These are phyloP conservation scores for Sclerotinia sclerotiorum DNA, from an alignment of 2,329 filamentous ascomycete species.

Conservation along the genomic window DNA sequence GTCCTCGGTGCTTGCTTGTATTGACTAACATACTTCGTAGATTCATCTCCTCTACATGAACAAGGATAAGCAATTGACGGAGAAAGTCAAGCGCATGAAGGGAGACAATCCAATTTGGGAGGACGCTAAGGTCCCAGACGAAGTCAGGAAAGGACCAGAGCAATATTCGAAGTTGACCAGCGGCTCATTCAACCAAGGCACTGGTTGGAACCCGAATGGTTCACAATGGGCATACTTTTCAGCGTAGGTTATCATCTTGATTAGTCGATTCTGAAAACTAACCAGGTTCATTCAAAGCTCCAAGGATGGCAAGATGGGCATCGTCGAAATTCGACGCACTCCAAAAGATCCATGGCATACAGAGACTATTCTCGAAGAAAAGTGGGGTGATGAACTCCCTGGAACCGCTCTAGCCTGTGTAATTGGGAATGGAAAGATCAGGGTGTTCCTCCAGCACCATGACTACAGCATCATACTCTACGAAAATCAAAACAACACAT, in stretches of 20 bases:
- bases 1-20: background rate
- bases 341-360: conserved; percentile 19
- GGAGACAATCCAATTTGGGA: conserved; percentile 17
- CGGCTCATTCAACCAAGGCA: background rate
- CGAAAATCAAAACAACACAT: background rate
- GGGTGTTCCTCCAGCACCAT: conserved; percentile 14
- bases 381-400: conserved; percentile 11
- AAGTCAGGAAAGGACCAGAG: conserved; percentile 15
- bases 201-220: conserved; percentile 16
- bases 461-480: conserved; percentile 12
- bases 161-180: conserved; percentile 15
- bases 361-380: background rate
- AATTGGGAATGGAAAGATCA: background rate
- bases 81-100: conserved; percentile 18
- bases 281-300: background rate
- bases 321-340: conserved; percentile 19
- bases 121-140: conserved; percentile 3
- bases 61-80: background rate
- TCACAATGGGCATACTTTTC: conserved; percentile 18
- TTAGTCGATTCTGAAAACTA: background rate
- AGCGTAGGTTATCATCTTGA: conserved; percentile 5
- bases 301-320: conserved; percentile 3
- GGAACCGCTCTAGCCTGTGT: conserved; percentile 4
- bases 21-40: background rate
- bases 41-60: conserved; percentile 22